phyloP scores from a whole-genome alignment of 2,329 filamentous ascomycete species.

The Fusarium sp. region DNA sequence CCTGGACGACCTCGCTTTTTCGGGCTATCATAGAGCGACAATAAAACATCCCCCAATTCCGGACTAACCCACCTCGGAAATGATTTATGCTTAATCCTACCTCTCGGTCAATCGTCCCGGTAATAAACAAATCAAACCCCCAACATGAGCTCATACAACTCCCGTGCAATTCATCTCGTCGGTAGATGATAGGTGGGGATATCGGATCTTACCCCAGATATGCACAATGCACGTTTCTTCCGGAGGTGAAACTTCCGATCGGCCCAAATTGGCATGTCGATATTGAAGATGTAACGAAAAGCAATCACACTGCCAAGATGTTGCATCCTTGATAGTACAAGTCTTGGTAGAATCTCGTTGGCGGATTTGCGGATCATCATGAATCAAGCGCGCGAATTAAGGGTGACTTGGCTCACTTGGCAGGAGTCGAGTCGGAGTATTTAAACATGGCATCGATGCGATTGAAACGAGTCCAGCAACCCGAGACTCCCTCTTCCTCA shows the following conservation, averaged over 20 bases:
- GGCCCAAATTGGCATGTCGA: slow-evolving; percentile 12
- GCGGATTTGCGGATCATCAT: neutral
- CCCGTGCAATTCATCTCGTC: neutral
- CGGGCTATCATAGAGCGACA: neutral
- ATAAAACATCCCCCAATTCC: neutral
- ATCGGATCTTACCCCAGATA: neutral
- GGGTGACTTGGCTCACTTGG: neutral
- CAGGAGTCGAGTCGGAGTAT: accelerated
- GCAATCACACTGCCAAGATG: slow-evolving; percentile 9
- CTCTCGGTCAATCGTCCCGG: neutral
- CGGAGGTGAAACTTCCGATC: slow-evolving; percentile 24
- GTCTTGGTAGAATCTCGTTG: neutral
- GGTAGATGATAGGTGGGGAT: slow-evolving; percentile 24
- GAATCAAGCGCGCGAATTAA: slow-evolving; percentile 1
- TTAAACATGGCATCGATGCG: neutral
- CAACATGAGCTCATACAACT: neutral
- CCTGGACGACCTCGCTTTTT: neutral
- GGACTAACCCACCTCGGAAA: neutral
- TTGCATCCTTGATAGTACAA: neutral
- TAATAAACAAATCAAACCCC: neutral
- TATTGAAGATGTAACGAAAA: neutral
- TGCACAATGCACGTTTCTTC: neutral
- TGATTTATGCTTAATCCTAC: slow-evolving; percentile 1
- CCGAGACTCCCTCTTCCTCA: neutral
- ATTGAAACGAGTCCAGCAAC: accelerated